Conservation (phyloP, 345 rosid species). For the Rhodamnia rubescens region DNA sequence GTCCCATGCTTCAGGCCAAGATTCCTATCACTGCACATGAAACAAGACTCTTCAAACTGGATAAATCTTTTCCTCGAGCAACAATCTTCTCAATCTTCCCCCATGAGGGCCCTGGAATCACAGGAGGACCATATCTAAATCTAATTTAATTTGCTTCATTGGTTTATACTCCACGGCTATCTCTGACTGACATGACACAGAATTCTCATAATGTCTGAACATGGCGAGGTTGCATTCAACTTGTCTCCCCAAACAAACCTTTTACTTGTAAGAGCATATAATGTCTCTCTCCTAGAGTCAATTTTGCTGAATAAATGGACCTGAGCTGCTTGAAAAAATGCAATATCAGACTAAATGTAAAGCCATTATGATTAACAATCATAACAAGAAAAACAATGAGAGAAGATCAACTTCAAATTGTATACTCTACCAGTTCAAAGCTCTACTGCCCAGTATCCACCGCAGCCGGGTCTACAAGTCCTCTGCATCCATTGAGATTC, state of each 20-base stretch:
- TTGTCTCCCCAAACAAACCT: neutral
- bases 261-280: neutral
- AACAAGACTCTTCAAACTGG: neutral
- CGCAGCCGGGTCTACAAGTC: neutral
- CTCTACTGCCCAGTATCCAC: neutral
- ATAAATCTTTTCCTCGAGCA: neutral
- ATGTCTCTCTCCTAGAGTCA: neutral
- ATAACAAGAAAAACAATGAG: neutral
- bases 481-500: neutral
- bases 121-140: neutral
- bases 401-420: neutral
- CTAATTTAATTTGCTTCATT: neutral
- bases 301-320: neutral
- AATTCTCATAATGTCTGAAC: neutral
- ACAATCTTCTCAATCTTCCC: neutral
- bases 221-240: neutral
- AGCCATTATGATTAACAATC: neutral
- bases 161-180: neutral
- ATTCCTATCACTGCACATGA: neutral
- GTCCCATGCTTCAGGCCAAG: neutral
- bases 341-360: neutral
- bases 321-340: constrained; percentile 2
- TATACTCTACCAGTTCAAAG: neutral
- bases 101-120: neutral
- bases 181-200: neutral